phyloP scores from a whole-genome alignment of 371 early-diverging fungal genomes.

The Mortierella sp. region DNA sequence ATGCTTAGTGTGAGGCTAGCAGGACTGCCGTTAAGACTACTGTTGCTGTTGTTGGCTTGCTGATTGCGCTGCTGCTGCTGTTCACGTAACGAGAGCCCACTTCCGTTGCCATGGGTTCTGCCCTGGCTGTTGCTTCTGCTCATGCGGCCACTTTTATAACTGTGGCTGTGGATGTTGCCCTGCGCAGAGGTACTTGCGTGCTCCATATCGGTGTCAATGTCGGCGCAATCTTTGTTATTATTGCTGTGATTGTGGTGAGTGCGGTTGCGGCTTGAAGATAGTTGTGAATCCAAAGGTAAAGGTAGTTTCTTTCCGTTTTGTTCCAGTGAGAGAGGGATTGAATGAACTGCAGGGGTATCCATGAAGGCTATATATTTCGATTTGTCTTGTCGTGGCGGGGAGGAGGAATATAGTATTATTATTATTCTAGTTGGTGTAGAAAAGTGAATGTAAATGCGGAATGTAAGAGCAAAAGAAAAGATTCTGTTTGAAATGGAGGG shows the following conservation, averaged over 20 bases:
- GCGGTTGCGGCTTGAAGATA: background rate
- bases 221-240: background rate
- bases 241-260: background rate
- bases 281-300: background rate
- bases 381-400: too few relatives aligned
- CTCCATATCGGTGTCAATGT: background rate
- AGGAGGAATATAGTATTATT: too few relatives aligned
- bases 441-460: background rate
- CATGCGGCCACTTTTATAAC: background rate
- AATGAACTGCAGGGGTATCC: slow-evolving; percentile 5
- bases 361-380: background rate
- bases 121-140: background rate
- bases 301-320: slow-evolving; percentile 17
- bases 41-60: slow-evolving; percentile 2
- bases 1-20: slow-evolving; percentile 35
- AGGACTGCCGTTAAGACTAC: background rate
- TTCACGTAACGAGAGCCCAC: slow-evolving; percentile 26
- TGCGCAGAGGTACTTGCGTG: slow-evolving; percentile 2
- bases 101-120: slow-evolving; percentile 1
- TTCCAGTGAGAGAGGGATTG: slow-evolving; percentile 7
- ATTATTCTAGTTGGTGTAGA: background rate
- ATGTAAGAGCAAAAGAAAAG: background rate
- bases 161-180: background rate
- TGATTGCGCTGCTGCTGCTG: slow-evolving; percentile 23
- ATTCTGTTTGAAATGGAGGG: slow-evolving; percentile 14